These are phyloP conservation scores for Kwoniella dejecticola DNA, from an alignment of 768 basidiomycete genomes.

Conservation along the genomic window DNA sequence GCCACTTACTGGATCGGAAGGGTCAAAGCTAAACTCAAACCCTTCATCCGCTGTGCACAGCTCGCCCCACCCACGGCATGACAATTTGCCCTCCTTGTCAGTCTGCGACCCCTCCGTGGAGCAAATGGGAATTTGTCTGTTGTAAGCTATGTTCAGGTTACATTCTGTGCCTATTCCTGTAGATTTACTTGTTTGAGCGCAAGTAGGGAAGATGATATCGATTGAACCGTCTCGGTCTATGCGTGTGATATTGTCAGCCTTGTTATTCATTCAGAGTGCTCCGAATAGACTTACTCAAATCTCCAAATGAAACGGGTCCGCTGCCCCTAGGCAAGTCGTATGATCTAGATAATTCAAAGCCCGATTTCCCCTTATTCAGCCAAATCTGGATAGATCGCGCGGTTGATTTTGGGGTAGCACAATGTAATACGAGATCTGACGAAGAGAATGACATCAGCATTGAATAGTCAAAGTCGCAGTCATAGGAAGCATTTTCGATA, in stretches of 20 bases:
- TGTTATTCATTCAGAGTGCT: no score
- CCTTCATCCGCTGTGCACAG: constrained; percentile 78
- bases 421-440: constrained; percentile 84
- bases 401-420: constrained; percentile 65
- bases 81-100: constrained; percentile 60
- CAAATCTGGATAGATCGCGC: constrained; percentile 80
- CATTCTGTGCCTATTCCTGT: constrained; percentile 77
- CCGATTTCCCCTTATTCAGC: constrained; percentile 77
- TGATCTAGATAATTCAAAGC: constrained; percentile 70
- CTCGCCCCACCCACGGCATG: constrained; percentile 75
- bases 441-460: background rate
- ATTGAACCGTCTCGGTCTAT: constrained; percentile 91
- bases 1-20: constrained; percentile 51
- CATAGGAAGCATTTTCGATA: background rate
- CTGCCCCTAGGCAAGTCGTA: constrained; percentile 73
- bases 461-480: background rate
- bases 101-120: constrained; percentile 62
- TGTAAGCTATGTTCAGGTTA: constrained; percentile 87
- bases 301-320: constrained; percentile 82
- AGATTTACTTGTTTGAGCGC: constrained; percentile 66
- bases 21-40: constrained; percentile 73
- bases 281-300: constrained; percentile 81
- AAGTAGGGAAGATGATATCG: constrained; percentile 89
- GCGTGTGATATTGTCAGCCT: constrained; percentile 6
- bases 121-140: constrained; percentile 84